Evolutionary conservation across 441 rosid species (phyloP).

Genomic region (Pelargonium myrrhifolium): DNA sequence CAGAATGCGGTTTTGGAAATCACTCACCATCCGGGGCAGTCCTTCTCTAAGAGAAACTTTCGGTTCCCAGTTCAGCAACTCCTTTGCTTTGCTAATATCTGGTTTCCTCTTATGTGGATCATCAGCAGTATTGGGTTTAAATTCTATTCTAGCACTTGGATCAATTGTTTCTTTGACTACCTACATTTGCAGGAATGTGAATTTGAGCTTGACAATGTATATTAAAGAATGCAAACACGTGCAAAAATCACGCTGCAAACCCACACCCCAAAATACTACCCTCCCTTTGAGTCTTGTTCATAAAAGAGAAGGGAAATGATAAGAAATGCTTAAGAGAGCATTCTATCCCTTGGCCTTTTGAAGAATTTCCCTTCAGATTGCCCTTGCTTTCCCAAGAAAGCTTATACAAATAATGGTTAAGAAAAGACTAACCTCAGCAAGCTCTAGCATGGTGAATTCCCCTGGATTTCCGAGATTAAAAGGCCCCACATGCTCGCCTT

Average conservation of each 20-base stretch:
- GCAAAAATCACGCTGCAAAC: background rate
- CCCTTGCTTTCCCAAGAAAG: no score
- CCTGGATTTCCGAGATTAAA: slow-evolving; percentile 97
- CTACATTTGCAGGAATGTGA: slow-evolving; percentile 25
- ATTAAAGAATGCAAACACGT: background rate
- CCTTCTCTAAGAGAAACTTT: slow-evolving; percentile 74
- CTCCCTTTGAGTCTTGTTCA: background rate
- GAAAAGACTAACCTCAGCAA: slow-evolving; percentile 68
- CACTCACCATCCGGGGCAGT: slow-evolving; percentile 81
- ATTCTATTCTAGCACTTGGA: slow-evolving; percentile 86
- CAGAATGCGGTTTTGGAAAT: slow-evolving; percentile 79
- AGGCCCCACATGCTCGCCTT: slow-evolving; percentile 88
- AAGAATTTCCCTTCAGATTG: no score
- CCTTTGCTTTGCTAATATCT: slow-evolving; percentile 86
- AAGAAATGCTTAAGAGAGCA: background rate
- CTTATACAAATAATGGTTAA: background rate
- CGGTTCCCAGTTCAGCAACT: slow-evolving; percentile 87
- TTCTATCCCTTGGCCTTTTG: no score
- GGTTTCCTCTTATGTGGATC: slow-evolving; percentile 97
- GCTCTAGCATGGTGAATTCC: slow-evolving; percentile 96
- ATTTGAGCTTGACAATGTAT: background rate
- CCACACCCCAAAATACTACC: background rate
- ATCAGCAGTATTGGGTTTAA: slow-evolving; percentile 80
- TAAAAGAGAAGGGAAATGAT: background rate
- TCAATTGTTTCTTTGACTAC: slow-evolving; percentile 87